phyloP scores from a whole-genome alignment of 2,329 filamentous ascomycete species.

The Beauveria asiatica region DNA sequence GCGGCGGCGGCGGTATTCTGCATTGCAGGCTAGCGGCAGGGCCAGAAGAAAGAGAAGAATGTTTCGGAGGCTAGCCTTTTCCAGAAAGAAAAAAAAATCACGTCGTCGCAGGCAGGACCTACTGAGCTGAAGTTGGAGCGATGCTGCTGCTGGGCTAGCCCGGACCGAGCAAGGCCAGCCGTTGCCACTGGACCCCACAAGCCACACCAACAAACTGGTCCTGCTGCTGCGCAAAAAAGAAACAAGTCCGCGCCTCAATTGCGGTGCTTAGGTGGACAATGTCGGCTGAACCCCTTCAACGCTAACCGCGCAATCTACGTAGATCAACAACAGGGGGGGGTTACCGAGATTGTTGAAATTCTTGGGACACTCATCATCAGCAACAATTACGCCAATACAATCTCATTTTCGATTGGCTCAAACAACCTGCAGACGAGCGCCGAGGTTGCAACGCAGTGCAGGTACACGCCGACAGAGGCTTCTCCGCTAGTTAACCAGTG shows the following conservation, averaged over 20 bases:
- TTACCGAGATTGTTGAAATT: neutral
- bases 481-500: too few relatives aligned
- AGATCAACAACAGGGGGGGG: neutral
- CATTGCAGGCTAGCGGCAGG: neutral
- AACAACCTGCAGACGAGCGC: neutral
- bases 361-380: too few relatives aligned
- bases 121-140: neutral
- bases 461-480: too few relatives aligned
- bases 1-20: neutral
- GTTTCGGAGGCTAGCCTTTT: neutral
- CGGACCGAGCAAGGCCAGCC: neutral
- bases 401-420: neutral
- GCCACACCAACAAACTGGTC: neutral
- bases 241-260: too few relatives aligned
- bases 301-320: slow-evolving; percentile 4
- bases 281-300: slow-evolving; percentile 8
- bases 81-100: neutral
- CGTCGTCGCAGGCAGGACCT: neutral
- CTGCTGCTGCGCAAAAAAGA: too few relatives aligned
- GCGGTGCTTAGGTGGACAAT: neutral
- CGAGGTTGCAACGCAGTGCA: neutral
- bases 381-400: too few relatives aligned
- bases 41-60: neutral
- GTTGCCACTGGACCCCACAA: slow-evolving; percentile 1
- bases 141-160: neutral